A percentile compares a stretch with the other conserved stretches of the same genome.
Evolutionary conservation across 2,329 filamentous ascomycete species (phyloP).

Genomic region (Hymenoscyphus fructigenus): DNA sequence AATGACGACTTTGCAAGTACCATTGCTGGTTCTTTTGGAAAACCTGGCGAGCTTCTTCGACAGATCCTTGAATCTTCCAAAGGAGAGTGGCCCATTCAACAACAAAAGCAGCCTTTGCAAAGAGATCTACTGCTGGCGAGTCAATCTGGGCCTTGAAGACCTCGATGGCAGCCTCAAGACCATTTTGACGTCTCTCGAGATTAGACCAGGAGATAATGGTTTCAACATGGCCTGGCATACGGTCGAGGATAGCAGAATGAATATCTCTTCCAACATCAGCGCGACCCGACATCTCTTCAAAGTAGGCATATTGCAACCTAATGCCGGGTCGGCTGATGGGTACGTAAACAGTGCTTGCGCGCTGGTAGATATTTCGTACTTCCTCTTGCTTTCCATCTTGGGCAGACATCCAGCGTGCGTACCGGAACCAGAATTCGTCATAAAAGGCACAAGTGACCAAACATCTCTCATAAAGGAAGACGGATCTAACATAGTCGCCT

Average conservation of each 20-base stretch:
- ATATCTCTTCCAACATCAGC: slow-evolving; percentile 80
- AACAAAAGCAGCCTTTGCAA: slow-evolving; percentile 82
- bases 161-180: slow-evolving; percentile 79
- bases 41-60: slow-evolving; percentile 77
- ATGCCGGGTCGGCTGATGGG: slow-evolving; percentile 82
- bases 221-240: slow-evolving; percentile 79
- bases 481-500: slow-evolving; percentile 70
- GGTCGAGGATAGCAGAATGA: slow-evolving; percentile 74
- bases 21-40: slow-evolving; percentile 80
- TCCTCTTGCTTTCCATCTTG: slow-evolving; percentile 83
- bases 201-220: slow-evolving; percentile 88
- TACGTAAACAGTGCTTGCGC: slow-evolving; percentile 80
- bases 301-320: slow-evolving; percentile 88
- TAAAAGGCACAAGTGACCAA: slow-evolving; percentile 91
- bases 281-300: slow-evolving; percentile 82
- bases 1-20: slow-evolving; percentile 81
- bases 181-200: slow-evolving; percentile 77
- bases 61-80: slow-evolving; percentile 82
- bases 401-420: slow-evolving; percentile 87
- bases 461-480: slow-evolving; percentile 91
- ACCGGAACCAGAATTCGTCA: slow-evolving; percentile 98
- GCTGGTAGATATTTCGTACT: slow-evolving; percentile 86
- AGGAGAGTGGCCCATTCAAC: slow-evolving; percentile 84
- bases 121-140: slow-evolving; percentile 66
- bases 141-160: slow-evolving; percentile 82